These are phyloP conservation scores for Murraya koenigii DNA, from an alignment of 345 rosid genomes.

Conservation along the genomic window DNA sequence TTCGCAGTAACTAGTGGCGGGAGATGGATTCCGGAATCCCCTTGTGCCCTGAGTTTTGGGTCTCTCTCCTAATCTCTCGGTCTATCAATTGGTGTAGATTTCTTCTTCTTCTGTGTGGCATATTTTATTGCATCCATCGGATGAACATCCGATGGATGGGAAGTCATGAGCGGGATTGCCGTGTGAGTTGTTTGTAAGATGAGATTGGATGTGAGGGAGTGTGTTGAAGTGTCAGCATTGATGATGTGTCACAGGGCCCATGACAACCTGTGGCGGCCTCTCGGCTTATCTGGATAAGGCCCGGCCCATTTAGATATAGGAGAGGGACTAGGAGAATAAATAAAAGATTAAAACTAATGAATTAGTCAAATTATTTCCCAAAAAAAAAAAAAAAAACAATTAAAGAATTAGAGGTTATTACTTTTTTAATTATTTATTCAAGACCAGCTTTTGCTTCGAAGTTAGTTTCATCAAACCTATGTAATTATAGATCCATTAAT, in stretches of 20 bases:
- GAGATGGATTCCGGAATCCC: conserved; percentile 18
- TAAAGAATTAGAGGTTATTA: neutral
- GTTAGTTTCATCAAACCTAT: neutral
- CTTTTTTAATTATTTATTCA: too few relatives aligned
- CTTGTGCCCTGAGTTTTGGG: neutral
- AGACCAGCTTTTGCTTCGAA: neutral
- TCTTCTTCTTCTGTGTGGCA: neutral
- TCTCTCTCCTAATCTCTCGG: neutral
- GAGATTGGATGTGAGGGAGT: conserved; percentile 5
- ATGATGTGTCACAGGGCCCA: conserved; percentile 3
- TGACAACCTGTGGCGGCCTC: neutral
- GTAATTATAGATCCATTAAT: neutral
- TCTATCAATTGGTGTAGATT: neutral
- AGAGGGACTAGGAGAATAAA: neutral
- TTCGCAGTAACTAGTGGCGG: conserved; percentile 33
- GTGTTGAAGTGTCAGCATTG: conserved; percentile 1
- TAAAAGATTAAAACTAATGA: too few relatives aligned
- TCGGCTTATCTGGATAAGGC: neutral
- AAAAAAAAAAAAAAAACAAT: too few relatives aligned
- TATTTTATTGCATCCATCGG: neutral
- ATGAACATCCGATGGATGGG: neutral
- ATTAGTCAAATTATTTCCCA: too few relatives aligned
- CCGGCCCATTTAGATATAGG: neutral
- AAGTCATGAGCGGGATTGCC: too few relatives aligned
- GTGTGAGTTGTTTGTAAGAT: neutral